Conservation (phyloP, 345 rosid species). For the Isatis tinctoria region DNA sequence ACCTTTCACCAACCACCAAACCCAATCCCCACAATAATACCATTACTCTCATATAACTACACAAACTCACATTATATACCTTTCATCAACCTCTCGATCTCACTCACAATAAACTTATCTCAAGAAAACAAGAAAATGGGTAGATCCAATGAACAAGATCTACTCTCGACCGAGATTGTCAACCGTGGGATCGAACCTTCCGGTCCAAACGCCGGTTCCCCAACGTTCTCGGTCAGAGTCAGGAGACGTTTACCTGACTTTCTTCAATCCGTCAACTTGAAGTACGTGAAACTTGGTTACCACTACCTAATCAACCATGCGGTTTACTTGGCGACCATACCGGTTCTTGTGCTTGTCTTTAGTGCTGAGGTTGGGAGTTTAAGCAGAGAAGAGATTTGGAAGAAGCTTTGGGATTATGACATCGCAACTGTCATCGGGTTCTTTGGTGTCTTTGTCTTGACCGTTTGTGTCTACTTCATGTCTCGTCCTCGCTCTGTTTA, state of each 20-base stretch:
- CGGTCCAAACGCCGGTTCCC: slow-evolving; percentile 86
- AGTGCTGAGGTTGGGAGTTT: slow-evolving; percentile 88
- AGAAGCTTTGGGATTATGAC: slow-evolving; percentile 81
- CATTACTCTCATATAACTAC: slow-evolving; percentile 22
- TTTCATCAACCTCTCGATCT: background rate
- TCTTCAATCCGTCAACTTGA: slow-evolving; percentile 89
- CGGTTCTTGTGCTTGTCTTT: slow-evolving; percentile 68
- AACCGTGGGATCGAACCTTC: slow-evolving; percentile 87
- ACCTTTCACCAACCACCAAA: slow-evolving; percentile 39
- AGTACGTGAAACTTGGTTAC: slow-evolving; percentile 92
- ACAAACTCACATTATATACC: slow-evolving; percentile 13
- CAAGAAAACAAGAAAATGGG: slow-evolving; percentile 22
- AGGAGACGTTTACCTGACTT: slow-evolving; percentile 87
- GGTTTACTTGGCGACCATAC: slow-evolving; percentile 86
- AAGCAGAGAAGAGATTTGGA: slow-evolving; percentile 83
- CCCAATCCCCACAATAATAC: slow-evolving; percentile 22
- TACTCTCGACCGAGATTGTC: slow-evolving; percentile 85
- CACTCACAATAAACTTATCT: slow-evolving; percentile 2
- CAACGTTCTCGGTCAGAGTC: slow-evolving; percentile 88
- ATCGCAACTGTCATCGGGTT: slow-evolving; percentile 66
- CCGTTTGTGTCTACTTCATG: slow-evolving; percentile 71
- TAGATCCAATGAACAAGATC: slow-evolving; percentile 60
- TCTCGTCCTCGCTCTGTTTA: slow-evolving; percentile 83
- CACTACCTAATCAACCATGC: slow-evolving; percentile 94
- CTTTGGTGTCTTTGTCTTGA: slow-evolving; percentile 61